A percentile compares a stretch with the other conserved stretches of the same genome.
Conservation (phyloP, 495 filamentous ascomycete species). For the Tuber borchii region DNA sequence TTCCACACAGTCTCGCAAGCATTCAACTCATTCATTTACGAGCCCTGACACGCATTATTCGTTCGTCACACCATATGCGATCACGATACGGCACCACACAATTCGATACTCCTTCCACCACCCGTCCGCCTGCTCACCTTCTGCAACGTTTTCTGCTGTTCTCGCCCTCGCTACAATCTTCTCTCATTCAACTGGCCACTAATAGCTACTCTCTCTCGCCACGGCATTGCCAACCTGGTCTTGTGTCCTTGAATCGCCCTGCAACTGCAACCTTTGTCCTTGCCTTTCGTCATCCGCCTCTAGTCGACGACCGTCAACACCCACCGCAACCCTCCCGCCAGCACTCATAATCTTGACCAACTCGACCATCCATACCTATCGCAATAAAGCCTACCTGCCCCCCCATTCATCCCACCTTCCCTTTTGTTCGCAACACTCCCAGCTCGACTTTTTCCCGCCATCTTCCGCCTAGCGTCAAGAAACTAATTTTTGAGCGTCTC, state of each 20-base stretch:
- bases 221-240: not conserved
- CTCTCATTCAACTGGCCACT: not conserved
- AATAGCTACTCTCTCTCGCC: not conserved
- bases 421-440: slow-evolving; percentile 3
- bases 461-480: slow-evolving; percentile 5
- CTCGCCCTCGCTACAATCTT: not conserved
- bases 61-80: not conserved
- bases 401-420: slow-evolving; percentile 3
- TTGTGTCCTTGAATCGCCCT: not conserved
- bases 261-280: not conserved
- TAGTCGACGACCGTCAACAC: not conserved
- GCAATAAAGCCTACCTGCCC: not conserved
- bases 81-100: not conserved
- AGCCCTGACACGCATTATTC: not conserved
- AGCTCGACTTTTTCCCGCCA: slow-evolving; percentile 1
- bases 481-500: slow-evolving; percentile 10
- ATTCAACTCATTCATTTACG: slow-evolving; percentile 3
- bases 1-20: not conserved
- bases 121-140: not conserved
- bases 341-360: not conserved
- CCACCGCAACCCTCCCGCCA: not conserved
- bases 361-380: not conserved
- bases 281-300: slow-evolving; percentile 1
- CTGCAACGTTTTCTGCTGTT: not conserved
- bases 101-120: not conserved